Conservation (phyloP, 805 yeast species). For the Yarrowia osloensis region DNA sequence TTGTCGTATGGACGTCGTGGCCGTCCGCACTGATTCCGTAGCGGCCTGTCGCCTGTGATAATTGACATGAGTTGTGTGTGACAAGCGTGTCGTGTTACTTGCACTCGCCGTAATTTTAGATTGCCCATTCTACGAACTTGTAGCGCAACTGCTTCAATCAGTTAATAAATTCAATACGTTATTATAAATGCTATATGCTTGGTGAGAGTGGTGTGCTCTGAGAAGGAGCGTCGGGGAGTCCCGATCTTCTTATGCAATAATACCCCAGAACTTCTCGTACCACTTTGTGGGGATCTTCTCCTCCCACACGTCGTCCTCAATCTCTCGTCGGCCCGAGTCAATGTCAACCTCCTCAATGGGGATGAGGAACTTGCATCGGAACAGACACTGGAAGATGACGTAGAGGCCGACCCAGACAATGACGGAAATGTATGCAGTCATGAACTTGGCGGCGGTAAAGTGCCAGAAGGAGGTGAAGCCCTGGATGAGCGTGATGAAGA, state of each 20-base stretch:
- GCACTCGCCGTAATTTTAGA: too few species aligned
- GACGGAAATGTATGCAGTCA: slow-evolving; percentile 71
- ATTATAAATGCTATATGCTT: slow-evolving; percentile 11
- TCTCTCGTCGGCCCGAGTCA: slow-evolving; percentile 64
- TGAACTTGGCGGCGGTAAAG: slow-evolving; percentile 58
- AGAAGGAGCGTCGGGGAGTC: background rate
- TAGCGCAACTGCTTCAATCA: background rate
- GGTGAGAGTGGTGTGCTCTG: background rate
- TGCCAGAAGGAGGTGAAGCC: slow-evolving; percentile 67
- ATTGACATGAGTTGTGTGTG: too few species aligned
- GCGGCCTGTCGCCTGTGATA: too few species aligned
- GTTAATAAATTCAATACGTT: slow-evolving; percentile 7
- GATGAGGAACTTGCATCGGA: slow-evolving; percentile 32
- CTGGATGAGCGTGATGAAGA: slow-evolving; percentile 64
- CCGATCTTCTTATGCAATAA: slow-evolving; percentile 15
- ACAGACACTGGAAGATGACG: slow-evolving; percentile 46
- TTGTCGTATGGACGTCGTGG: too few species aligned
- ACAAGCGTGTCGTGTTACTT: too few species aligned
- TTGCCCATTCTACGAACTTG: background rate
- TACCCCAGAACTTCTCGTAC: slow-evolving; percentile 31
- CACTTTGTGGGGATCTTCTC: slow-evolving; percentile 35
- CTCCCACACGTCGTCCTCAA: slow-evolving; percentile 62
- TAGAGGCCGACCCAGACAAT: slow-evolving; percentile 59
- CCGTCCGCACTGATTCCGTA: too few species aligned
- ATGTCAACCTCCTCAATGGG: slow-evolving; percentile 58